phyloP scores from a whole-genome alignment of 768 basidiomycete genomes.

The Serendipita indica region DNA sequence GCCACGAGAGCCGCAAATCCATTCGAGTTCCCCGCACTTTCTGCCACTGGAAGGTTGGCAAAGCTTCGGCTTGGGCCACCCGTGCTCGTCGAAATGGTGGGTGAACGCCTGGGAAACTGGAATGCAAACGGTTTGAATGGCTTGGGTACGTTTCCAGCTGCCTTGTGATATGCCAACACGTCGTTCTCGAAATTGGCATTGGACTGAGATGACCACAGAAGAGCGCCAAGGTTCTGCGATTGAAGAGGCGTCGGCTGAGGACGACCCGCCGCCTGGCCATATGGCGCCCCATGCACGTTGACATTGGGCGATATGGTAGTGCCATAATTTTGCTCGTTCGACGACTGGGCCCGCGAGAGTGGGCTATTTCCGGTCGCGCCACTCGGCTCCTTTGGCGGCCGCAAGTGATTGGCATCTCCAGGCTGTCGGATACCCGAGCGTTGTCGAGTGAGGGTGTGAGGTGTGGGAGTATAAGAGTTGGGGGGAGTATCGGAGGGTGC shows the following conservation, averaged over 20 bases:
- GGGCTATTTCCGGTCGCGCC: neutral
- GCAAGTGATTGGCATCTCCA: conserved; percentile 7
- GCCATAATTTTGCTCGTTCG: neutral
- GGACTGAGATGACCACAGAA: neutral
- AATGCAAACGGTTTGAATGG: conserved; percentile 7
- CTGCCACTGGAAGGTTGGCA: neutral
- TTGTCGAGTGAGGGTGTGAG: neutral
- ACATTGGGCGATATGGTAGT: neutral
- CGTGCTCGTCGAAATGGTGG: neutral
- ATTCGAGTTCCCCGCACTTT: neutral
- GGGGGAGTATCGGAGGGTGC: neutral
- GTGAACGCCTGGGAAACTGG: neutral
- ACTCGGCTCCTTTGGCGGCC: neutral
- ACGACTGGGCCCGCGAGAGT: neutral
- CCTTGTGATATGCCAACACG: neutral
- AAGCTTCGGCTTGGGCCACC: neutral
- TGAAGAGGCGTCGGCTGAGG: neutral
- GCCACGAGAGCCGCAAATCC: neutral
- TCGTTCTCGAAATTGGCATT: neutral
- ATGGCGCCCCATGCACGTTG: neutral
- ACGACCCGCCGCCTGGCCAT: neutral
- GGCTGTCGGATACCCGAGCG: conserved; percentile 6
- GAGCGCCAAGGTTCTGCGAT: neutral
- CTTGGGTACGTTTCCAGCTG: conserved; percentile 5
- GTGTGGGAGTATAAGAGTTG: neutral